Conservation (phyloP, 495 filamentous ascomycete genomes). For the Acidiella bohemica region DNA sequence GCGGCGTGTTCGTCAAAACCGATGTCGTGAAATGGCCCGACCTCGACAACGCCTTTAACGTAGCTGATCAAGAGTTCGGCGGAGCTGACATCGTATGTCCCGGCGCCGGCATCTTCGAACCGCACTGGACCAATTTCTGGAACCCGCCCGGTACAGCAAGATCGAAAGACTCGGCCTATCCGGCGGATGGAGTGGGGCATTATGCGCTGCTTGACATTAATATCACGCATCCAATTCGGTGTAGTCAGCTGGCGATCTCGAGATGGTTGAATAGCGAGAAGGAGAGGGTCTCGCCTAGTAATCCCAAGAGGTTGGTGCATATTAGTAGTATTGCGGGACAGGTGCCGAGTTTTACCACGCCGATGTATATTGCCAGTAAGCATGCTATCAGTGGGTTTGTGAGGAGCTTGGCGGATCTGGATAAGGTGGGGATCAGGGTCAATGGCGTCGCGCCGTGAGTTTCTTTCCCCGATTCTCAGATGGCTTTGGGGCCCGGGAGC, state of each 20-base stretch:
- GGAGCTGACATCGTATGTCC: constrained; percentile 43
- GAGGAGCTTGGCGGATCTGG: constrained; percentile 37
- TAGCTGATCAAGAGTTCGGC: constrained; percentile 41
- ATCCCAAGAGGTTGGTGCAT: constrained; percentile 43
- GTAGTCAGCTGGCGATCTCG: constrained; percentile 50
- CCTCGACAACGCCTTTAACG: constrained; percentile 44
- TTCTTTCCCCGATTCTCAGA: background rate
- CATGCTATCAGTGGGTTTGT: constrained; percentile 51
- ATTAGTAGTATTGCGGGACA: constrained; percentile 55
- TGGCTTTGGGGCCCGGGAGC: too few relatives aligned
- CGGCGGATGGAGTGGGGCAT: constrained; percentile 26
- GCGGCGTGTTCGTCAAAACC: constrained; percentile 47
- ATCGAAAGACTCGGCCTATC: constrained; percentile 30
- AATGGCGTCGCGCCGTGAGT: constrained; percentile 47
- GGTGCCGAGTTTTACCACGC: constrained; percentile 32
- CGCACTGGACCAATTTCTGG: constrained; percentile 56
- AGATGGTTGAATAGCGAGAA: constrained; percentile 37
- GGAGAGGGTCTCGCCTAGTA: constrained; percentile 24
- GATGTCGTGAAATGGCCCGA: constrained; percentile 50
- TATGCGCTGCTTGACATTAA: constrained; percentile 54
- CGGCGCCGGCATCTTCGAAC: constrained; percentile 12
- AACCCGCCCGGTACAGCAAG: constrained; percentile 43
- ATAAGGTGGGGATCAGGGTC: constrained; percentile 45
- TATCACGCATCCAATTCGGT: constrained; percentile 54
- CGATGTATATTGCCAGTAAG: constrained; percentile 51